Evolutionary conservation across 2,329 filamentous ascomycete species (phyloP), one percentile per base, ranked within the genome.

Genomic region (Diaporthe capsici): DNA sequence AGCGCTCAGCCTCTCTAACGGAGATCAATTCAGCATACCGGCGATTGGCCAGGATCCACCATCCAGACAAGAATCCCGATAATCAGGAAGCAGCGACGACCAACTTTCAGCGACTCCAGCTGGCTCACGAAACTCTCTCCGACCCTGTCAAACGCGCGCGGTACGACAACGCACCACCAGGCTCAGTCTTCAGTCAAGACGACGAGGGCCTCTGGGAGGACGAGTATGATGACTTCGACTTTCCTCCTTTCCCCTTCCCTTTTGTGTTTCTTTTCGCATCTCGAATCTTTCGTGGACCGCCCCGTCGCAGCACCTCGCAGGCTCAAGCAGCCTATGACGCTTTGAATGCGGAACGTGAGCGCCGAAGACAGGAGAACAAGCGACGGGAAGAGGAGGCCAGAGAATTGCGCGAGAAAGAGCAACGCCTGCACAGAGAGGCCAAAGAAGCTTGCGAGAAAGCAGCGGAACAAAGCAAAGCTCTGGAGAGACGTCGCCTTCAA

Each of bases 51-150:
- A 75, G 57, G 0, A 67, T 79, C 3, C 75, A 80, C n/a, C 80
- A 82, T 49, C 81, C 80, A 0, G 80, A 83, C 58, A 81, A 78
- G 75, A 82, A 82, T 53, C 79, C 76, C 1, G 65, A 70, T 3
- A 77, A 79, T 20, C 20, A 63, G 0, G 76, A 78, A 44, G 76
- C 75, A 22, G 79, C 81, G 2, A 82, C 81, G 0, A 72, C 34
- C 9, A 70, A 57, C 5, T 83, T 82, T 53, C 80, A 82, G 57
- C 77, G 75, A 68, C 80, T 81, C 55, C 79, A 81, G 53, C 37
- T 37, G 3, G 81, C 81, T 10, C 79, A 82, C 55, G 79, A 80
- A 55, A 78, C 76, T 6, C 79, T 82, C 1, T 79, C 77, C 5
- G 71, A 80, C 31, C 71, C 78, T 17, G 47, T n/a, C 6, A 67